A percentile compares a stretch with the other conserved stretches of the same genome.
Evolutionary conservation across 2,329 filamentous ascomycete genomes (phyloP).

Genomic region (Ustulina deusta): DNA sequence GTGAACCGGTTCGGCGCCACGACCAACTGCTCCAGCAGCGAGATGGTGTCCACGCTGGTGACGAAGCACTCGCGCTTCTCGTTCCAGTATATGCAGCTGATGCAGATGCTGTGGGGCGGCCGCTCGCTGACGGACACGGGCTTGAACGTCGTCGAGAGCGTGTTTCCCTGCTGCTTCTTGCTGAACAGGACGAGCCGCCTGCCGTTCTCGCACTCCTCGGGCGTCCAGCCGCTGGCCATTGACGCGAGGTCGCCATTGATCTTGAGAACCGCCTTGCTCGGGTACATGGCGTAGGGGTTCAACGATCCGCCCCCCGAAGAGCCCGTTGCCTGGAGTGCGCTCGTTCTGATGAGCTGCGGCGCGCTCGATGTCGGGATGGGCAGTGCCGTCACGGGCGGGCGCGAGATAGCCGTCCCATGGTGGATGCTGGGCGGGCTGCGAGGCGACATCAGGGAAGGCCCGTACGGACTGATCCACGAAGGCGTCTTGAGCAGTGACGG

Average conservation of each 20-base stretch:
- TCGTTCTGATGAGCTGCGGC: slow-evolving; percentile 68
- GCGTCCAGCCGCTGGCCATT: slow-evolving; percentile 87
- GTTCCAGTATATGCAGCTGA: slow-evolving; percentile 98
- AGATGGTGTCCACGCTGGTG: slow-evolving; percentile 96
- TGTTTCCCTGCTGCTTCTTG: slow-evolving; percentile 83
- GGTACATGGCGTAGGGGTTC: slow-evolving; percentile 84
- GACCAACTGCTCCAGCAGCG: slow-evolving; percentile 91
- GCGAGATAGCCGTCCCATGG: slow-evolving; percentile 57
- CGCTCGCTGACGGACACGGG: slow-evolving; percentile 83
- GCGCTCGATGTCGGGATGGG: slow-evolving; percentile 60
- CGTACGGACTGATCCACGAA: slow-evolving; percentile 59
- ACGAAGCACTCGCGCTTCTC: slow-evolving; percentile 92
- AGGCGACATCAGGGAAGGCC: slow-evolving; percentile 55
- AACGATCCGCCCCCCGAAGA: slow-evolving; percentile 62
- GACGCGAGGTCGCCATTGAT: slow-evolving; percentile 85
- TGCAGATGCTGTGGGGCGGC: slow-evolving; percentile 86
- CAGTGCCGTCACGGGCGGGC: slow-evolving; percentile 62
- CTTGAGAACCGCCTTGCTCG: slow-evolving; percentile 85
- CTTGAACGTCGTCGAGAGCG: slow-evolving; percentile 83
- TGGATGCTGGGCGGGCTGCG: slow-evolving; percentile 56
- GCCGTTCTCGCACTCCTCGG: slow-evolving; percentile 82
- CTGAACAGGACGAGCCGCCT: slow-evolving; percentile 90
- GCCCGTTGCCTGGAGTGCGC: slow-evolving; percentile 60
- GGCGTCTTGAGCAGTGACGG: slow-evolving; percentile 54
- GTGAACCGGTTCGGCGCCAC: slow-evolving; percentile 81